A percentile compares a stretch with the other conserved stretches of the same genome.
These are phyloP conservation scores for Capillidium heterosporum DNA, from an alignment of 371 early-diverging fungal species.

Conservation along the genomic window DNA sequence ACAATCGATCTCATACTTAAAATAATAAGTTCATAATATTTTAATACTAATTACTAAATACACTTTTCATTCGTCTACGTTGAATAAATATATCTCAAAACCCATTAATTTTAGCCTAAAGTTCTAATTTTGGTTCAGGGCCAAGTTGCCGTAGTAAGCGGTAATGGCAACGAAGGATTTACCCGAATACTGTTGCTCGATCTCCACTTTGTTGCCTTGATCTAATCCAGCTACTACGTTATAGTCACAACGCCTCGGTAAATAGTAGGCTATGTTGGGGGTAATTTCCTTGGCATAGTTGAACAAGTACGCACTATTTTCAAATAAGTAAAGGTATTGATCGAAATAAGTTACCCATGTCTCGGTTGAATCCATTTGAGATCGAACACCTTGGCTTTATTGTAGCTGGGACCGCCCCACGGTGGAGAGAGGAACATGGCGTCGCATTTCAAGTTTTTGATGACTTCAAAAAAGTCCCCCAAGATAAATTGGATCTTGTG, in stretches of 20 bases:
- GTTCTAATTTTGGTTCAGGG: slow-evolving; percentile 8
- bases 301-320: slow-evolving; percentile 31
- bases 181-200: slow-evolving; percentile 44
- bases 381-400: slow-evolving; percentile 22
- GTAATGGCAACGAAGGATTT: slow-evolving; percentile 40
- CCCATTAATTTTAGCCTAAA: too few relatives aligned
- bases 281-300: slow-evolving; percentile 41
- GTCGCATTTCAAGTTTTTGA: slow-evolving; percentile 52
- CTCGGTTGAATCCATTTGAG: slow-evolving; percentile 51
- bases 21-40: too few relatives aligned
- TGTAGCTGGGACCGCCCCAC: slow-evolving; percentile 57
- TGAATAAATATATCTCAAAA: too few relatives aligned
- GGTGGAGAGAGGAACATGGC: slow-evolving; percentile 86
- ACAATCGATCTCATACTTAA: too few relatives aligned
- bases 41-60: too few relatives aligned
- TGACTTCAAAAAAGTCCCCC: slow-evolving; percentile 58
- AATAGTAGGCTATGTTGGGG: slow-evolving; percentile 56
- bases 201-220: slow-evolving; percentile 36
- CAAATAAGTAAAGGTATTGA: neutral
- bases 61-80: too few relatives aligned
- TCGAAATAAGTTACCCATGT: slow-evolving; percentile 33
- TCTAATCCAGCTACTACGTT: slow-evolving; percentile 26
- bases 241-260: slow-evolving; percentile 62
- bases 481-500: slow-evolving; percentile 81
- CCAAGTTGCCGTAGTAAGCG: slow-evolving; percentile 38